A percentile compares a stretch with the other conserved stretches of the same genome.
Evolutionary conservation across 129 eudicot genomes (phyloP).

Genomic region (Flaveria bidentis): DNA sequence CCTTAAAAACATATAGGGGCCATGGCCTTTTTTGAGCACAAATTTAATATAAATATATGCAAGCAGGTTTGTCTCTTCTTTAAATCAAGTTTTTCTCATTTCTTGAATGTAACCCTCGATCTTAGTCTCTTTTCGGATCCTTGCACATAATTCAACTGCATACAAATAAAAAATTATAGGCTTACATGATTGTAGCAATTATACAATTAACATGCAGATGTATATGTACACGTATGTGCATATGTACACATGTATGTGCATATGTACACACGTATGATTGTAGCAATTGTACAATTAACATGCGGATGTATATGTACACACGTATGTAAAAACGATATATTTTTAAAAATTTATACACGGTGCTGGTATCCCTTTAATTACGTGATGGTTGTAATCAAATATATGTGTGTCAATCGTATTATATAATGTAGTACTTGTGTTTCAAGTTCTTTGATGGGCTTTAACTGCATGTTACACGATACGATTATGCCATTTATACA

Average conservation of each 20-base stretch:
- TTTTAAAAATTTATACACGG: no score
- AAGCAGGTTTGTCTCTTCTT: conserved; percentile 13
- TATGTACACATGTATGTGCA: no score
- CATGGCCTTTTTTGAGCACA: conserved; percentile 27
- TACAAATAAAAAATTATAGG: not conserved
- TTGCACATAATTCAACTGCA: conserved; percentile 38
- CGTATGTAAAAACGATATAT: not conserved
- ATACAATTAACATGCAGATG: not conserved
- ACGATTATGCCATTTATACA: no score
- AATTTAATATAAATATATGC: conserved; percentile 30
- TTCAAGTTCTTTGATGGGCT: no score
- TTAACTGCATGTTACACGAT: no score
- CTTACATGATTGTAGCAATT: not conserved
- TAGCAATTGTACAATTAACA: not conserved
- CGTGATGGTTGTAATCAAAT: no score
- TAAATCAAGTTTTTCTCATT: conserved; percentile 35
- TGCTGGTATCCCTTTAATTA: no score
- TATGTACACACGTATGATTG: not conserved
- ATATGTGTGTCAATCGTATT: no score
- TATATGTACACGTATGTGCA: not conserved
- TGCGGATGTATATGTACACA: not conserved
- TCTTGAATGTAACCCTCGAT: conserved; percentile 52
- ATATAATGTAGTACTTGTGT: no score
- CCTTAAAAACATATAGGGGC: conserved; percentile 29
- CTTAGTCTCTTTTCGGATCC: conserved; percentile 47